Evolutionary conservation across 441 rosid species (phyloP).

Genomic region (Populus hybrid): DNA sequence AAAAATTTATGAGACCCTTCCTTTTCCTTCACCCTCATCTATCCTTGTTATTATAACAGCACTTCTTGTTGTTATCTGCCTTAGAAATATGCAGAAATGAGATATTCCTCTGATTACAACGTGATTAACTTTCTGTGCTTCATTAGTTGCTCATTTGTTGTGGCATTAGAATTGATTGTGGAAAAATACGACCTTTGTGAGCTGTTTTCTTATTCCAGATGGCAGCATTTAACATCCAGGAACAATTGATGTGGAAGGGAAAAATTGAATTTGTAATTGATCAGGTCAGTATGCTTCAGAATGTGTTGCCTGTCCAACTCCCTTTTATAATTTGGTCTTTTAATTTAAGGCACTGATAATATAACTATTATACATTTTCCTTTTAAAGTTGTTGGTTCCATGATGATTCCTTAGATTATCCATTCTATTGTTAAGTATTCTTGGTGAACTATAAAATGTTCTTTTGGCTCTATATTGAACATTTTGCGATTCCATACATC

Average conservation of each 20-base stretch:
- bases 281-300: conserved; percentile 52
- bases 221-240: conserved; percentile 99
- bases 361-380: background rate
- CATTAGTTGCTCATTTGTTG: background rate
- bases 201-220: conserved; percentile 54
- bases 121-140: background rate
- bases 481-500: background rate
- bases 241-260: conserved; percentile 92
- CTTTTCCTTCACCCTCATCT: background rate
- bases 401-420: background rate
- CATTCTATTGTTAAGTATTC: background rate
- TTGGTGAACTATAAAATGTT: background rate
- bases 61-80: background rate
- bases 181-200: conserved; percentile 20
- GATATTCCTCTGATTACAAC: background rate
- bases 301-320: background rate
- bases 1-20: background rate
- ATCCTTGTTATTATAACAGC: background rate
- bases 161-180: conserved; percentile 7
- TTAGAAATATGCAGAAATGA: background rate
- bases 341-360: background rate
- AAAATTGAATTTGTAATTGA: conserved; percentile 88
- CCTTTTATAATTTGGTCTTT: background rate
- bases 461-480: background rate
- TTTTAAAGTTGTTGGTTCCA: background rate